Base-by-base conservation (phyloP, 305 asterid genomes). In the Fraxinus baroniana region DNA sequence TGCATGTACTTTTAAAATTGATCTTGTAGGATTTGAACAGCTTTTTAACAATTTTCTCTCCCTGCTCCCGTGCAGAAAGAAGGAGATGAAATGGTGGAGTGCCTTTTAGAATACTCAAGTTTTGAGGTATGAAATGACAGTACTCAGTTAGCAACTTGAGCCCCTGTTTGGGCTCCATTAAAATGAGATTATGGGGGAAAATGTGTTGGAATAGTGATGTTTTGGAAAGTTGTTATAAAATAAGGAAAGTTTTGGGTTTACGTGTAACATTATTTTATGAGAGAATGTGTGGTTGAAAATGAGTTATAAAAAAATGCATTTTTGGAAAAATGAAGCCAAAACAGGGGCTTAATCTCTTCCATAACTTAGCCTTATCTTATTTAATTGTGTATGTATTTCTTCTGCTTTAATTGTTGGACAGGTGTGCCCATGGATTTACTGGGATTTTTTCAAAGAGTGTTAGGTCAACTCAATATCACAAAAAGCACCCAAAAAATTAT, bases 71-170 rank as follows among this genome's bases (percentile, higher is more conserved):
- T 79, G 85, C 98, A 96, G 98, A 92, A 91, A 89, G 91, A 89
- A 78, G 87, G 44, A 4, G 97, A 91, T 49, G 96, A 91, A 89
- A 83, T 91, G 80, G 81, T 84, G 68, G 93, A 93, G 76, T 91
- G 92, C 87, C 88, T 41, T 82, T 78, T 96, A 17, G 94, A 89
- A 49, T 96, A 90, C 89, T 92, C 98, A 55, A 87, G 93, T 85
- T 96, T 94, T 84, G 95, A 93, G 99, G 99, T 96, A 93, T 28
- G 82, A 73, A 57, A 7, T 41, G 9, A 39, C 35, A 39, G 41
- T 82, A 52, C 79, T 79, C 49, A 20, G 36, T 17, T 62, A 60
- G 82, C 66, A 37, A 74, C 3, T 77, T 35, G 3, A 33, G 36
- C 36, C 36, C 5, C 36, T 33, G 5, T 33, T 33, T 33, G 36